phyloP scores from a whole-genome alignment of 208 protist genomes.

The Phytomonas serpens region DNA sequence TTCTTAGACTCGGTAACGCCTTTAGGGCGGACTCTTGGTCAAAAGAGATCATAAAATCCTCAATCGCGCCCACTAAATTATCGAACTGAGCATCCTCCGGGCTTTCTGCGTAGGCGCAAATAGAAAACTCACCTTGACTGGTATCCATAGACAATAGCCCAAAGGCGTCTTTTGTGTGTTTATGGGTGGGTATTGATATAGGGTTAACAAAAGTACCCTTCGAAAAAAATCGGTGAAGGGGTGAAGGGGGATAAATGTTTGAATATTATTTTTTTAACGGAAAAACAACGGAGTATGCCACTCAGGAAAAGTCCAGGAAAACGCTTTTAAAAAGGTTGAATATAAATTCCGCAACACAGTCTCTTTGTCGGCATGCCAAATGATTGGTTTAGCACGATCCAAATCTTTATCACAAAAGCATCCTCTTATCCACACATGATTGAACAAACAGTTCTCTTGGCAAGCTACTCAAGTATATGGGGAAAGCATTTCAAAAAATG shows the following conservation, averaged over 20 bases:
- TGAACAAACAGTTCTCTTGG: not conserved
- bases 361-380: not conserved
- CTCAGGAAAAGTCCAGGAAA: not conserved
- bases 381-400: not conserved
- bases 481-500: not conserved
- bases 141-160: slow-evolving; percentile 35
- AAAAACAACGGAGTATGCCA: not conserved
- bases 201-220: not conserved
- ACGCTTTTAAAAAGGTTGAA: not conserved
- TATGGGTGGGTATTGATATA: not conserved
- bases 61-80: slow-evolving; percentile 62
- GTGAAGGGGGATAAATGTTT: not conserved
- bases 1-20: slow-evolving; percentile 31
- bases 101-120: slow-evolving; percentile 43
- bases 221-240: not conserved
- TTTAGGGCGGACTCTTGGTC: slow-evolving; percentile 31
- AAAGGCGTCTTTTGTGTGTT: not conserved
- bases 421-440: not conserved
- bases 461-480: not conserved
- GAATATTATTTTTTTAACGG: slow-evolving; percentile 8
- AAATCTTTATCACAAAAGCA: not conserved
- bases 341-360: not conserved
- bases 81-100: slow-evolving; percentile 65
- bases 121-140: slow-evolving; percentile 69
- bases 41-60: slow-evolving; percentile 82